Conservation (phyloP, 208 protist species). For the Herpetomonas tarakana region DNA sequence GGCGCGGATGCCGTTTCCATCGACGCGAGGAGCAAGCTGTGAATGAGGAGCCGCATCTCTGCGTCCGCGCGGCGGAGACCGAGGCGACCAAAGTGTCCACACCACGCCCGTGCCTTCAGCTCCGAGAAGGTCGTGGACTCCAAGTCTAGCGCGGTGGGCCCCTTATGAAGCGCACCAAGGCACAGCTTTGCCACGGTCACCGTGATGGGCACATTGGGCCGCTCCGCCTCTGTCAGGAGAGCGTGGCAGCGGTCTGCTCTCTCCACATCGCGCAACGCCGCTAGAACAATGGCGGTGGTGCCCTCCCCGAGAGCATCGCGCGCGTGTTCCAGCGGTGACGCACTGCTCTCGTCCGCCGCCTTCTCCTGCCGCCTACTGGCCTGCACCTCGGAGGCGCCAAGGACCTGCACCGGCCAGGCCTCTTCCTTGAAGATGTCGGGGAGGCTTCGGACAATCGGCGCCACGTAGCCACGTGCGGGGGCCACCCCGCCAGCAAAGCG, state of each 20-base stretch:
- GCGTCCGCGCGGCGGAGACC: conserved; percentile 56
- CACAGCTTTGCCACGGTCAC: neutral
- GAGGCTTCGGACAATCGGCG: conserved; percentile 17
- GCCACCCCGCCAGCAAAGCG: neutral
- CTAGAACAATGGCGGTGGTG: conserved; percentile 18
- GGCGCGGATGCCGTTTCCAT: too few relatives aligned
- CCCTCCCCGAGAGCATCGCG: conserved; percentile 10
- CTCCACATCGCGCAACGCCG: conserved; percentile 13
- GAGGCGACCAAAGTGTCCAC: conserved; percentile 26
- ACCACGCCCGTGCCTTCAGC: conserved; percentile 39
- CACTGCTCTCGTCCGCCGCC: neutral
- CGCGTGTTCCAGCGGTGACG: neutral
- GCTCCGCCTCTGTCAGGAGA: neutral
- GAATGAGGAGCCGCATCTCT: conserved; percentile 53
- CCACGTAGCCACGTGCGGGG: conserved; percentile 18
- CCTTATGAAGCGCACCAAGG: neutral
- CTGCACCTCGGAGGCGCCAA: conserved; percentile 12
- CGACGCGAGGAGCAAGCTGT: conserved; percentile 14
- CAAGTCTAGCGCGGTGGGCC: conserved; percentile 13
- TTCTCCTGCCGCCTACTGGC: neutral
- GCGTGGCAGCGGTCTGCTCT: conserved; percentile 8
- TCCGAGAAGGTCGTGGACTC: conserved; percentile 22
- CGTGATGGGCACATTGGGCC: neutral
- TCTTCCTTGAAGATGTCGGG: conserved; percentile 21
- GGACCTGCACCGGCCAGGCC: conserved; percentile 39